Conservation (phyloP, 176 grass and related monocot genomes). For the Avena insularis region DNA sequence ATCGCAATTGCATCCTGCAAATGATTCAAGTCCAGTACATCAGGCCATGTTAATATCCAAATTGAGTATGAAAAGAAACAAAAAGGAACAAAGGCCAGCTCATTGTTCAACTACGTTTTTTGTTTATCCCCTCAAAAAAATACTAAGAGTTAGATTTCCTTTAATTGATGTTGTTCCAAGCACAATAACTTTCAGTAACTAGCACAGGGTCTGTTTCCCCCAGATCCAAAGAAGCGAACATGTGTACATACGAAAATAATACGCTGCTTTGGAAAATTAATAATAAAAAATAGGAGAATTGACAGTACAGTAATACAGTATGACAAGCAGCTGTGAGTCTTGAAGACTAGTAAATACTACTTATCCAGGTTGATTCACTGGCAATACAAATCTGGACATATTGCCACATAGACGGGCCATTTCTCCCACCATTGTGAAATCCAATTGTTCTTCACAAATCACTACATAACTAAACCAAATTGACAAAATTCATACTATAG, state of each 20-base stretch:
- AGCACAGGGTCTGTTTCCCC: not conserved
- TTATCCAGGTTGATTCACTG: conserved; percentile 3
- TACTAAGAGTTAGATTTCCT: not conserved
- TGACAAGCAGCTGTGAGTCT: not conserved
- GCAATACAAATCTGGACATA: conserved; percentile 8
- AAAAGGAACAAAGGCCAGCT: not conserved
- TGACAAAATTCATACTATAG: conserved; percentile 8
- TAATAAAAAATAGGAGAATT: conserved; percentile 2
- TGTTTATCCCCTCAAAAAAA: conserved; percentile 17
- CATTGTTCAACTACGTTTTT: not conserved
- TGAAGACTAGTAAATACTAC: not conserved
- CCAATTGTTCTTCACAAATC: conserved; percentile 24
- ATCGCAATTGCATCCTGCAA: conserved; percentile 83
- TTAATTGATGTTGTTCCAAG: not conserved
- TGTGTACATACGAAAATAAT: not conserved
- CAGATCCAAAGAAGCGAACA: not conserved
- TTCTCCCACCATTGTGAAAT: conserved; percentile 11
- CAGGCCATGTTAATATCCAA: not conserved
- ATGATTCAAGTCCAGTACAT: conserved; percentile 29
- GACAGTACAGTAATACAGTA: not conserved
- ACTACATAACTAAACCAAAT: not conserved
- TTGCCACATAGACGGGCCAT: not conserved
- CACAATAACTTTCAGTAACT: conserved; percentile 19
- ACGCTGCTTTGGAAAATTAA: not conserved
- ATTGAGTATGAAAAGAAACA: conserved; percentile 3